Percentiles rank a stretch among this genome's conserved stretches.
Evolutionary conservation across 331 rosid genomes (phyloP).

Genomic region (Malus hybrid): DNA sequence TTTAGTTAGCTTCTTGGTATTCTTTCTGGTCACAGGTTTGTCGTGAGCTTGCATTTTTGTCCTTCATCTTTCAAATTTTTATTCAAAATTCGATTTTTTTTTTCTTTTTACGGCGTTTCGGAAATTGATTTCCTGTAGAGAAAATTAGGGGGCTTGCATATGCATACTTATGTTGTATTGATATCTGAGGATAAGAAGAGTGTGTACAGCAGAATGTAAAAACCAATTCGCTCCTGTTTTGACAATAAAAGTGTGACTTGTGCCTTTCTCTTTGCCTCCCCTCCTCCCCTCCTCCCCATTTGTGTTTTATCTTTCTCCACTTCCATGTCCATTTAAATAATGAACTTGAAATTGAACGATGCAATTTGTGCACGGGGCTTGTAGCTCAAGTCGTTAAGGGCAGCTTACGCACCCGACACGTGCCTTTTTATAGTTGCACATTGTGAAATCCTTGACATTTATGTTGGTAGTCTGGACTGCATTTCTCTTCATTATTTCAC

Average conservation of each 20-base stretch:
- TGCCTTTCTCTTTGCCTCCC: neutral
- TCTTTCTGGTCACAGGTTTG: conserved; percentile 45
- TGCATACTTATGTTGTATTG: conserved; percentile 43
- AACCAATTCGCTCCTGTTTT: conserved; percentile 35
- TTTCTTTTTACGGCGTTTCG: conserved; percentile 14
- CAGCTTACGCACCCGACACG: too few relatives aligned
- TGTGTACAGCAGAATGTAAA: conserved; percentile 85
- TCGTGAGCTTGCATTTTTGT: conserved; percentile 39
- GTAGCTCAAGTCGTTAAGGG: too few relatives aligned
- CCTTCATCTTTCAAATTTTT: conserved; percentile 27
- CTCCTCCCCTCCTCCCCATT: too few relatives aligned
- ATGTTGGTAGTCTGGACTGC: too few relatives aligned
- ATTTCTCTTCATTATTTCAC: too few relatives aligned
- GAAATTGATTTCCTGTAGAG: conserved; percentile 26
- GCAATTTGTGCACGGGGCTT: too few relatives aligned
- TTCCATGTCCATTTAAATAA: neutral
- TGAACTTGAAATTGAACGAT: too few relatives aligned
- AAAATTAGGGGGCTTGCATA: conserved; percentile 18
- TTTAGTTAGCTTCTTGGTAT: conserved; percentile 40
- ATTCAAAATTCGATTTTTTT: conserved; percentile 18
- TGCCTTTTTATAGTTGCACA: too few relatives aligned
- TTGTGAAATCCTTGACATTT: too few relatives aligned
- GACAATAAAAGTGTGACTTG: conserved; percentile 46
- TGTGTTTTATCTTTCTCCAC: neutral
- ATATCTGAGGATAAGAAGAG: conserved; percentile 37